Evolutionary conservation across 768 basidiomycete genomes (phyloP).

Genomic region (Podaxis sp.): DNA sequence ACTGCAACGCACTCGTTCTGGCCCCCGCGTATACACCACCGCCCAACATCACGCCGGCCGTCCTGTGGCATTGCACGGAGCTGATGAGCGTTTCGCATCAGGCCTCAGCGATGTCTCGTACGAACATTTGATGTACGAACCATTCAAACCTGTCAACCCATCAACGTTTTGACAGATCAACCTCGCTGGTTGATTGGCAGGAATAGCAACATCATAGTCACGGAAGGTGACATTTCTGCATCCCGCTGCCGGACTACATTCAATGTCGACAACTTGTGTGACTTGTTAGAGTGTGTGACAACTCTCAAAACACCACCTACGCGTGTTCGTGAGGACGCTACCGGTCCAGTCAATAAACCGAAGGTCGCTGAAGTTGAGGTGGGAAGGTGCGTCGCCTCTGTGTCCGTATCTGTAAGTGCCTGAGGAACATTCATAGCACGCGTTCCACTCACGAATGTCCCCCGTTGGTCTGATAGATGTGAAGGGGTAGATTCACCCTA

Average conservation of each 20-base stretch:
- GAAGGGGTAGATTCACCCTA: constrained; percentile 29
- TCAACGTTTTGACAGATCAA: constrained; percentile 50
- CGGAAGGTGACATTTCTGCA: constrained; percentile 43
- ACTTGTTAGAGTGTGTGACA: not conserved
- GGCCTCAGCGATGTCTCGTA: not conserved
- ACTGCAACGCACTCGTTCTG: not conserved
- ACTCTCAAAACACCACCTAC: not conserved
- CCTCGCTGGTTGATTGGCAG: constrained; percentile 30
- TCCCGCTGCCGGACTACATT: constrained; percentile 46
- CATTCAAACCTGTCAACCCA: constrained; percentile 32
- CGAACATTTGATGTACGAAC: constrained; percentile 21
- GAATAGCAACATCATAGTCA: constrained; percentile 37
- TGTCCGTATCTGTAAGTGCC: constrained; percentile 32
- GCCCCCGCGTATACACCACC: not conserved
- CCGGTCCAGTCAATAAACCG: constrained; percentile 49
- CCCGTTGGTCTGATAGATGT: constrained; percentile 13
- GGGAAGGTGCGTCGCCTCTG: constrained; percentile 34
- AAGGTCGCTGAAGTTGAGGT: constrained; percentile 44
- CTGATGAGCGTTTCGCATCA: not conserved
- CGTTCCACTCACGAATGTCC: constrained; percentile 12
- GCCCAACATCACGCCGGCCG: not conserved
- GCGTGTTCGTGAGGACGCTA: constrained; percentile 39
- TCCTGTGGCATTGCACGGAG: constrained; percentile 12
- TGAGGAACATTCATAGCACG: not conserved
- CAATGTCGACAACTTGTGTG: constrained; percentile 45